phyloP scores from a whole-genome alignment of 768 basidiomycete genomes.

The Suillus subaureus region DNA sequence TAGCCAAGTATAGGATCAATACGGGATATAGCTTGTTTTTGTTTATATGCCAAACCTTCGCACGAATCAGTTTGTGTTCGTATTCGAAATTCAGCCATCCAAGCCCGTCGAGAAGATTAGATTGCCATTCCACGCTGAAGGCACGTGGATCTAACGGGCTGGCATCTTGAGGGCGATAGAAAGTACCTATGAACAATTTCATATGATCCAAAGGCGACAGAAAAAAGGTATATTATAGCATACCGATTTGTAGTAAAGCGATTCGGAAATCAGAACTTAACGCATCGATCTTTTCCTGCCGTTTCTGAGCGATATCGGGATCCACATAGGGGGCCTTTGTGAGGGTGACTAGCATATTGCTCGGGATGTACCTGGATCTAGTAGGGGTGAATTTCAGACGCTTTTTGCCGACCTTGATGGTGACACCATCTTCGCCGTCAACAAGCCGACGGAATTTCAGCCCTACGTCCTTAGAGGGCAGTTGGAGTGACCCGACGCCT shows the following conservation, averaged over 20 bases:
- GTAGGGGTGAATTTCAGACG: constrained; percentile 37
- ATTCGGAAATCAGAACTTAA: constrained; percentile 56
- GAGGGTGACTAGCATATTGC: constrained; percentile 37
- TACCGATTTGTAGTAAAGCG: constrained; percentile 67
- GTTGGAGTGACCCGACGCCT: constrained; percentile 45
- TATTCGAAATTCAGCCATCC: constrained; percentile 67
- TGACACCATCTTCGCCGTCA: constrained; percentile 35
- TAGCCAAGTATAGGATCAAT: constrained; percentile 25
- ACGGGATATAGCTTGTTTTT: too few relatives aligned
- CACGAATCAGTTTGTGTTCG: constrained; percentile 64
- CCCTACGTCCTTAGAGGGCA: constrained; percentile 37
- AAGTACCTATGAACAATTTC: constrained; percentile 21
- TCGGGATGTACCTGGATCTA: constrained; percentile 10
- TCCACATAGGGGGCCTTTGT: constrained; percentile 57
- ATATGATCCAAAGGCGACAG: neutral
- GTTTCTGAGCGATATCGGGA: constrained; percentile 56
- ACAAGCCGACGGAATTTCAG: constrained; percentile 50
- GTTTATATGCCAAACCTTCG: constrained; percentile 52
- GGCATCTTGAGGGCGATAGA: constrained; percentile 28
- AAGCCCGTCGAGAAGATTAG: constrained; percentile 47
- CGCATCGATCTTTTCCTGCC: constrained; percentile 42
- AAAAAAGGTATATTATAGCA: constrained; percentile 40
- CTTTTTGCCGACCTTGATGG: constrained; percentile 41
- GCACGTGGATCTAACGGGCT: constrained; percentile 40
- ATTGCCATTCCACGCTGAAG: constrained; percentile 76